Evolutionary conservation across 2,329 filamentous ascomycete genomes (phyloP), one percentile per base, ranked within the genome.

Genomic region (Sclerotinia sclerotiorum): DNA sequence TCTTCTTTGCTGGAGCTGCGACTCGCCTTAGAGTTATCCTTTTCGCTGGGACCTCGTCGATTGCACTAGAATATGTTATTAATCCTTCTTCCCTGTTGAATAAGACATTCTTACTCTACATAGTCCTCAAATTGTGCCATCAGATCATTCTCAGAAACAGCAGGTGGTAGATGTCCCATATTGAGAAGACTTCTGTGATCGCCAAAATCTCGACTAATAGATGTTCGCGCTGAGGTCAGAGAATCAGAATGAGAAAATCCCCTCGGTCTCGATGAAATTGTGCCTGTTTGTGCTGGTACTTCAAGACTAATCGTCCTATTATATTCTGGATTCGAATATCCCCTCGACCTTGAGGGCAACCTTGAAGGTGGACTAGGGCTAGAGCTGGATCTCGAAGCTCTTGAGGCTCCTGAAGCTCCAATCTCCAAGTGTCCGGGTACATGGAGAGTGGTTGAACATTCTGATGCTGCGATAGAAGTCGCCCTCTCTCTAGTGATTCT

Each of bases 121-220:
- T 63, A 67, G 21, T 51, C 46, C 42, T 55, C 56, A 17, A 67
- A 67, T 46, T 67, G 65, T 3, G 32, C 35, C 65, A 67, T 67
- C 10, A 67, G 15, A 2, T 67, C 57, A 39, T 35, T 29, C 27
- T 29, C 39, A 21, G 57, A 27, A 39, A 67, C 49, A 21, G 48
- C 24, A 5, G 35, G 65, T 6, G 57, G 35, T 21, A 49, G 49
- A 21, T 35, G 27, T 4, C 54, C 35, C 1, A 17, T 27, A 17
- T 39, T 42, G 32, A 67, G 39, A 67, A 63, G 49, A 32, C 17
- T 35, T 48, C 42, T 63, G 5, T 63, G 48, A 24, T 67, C 56
- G n/a, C 65, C 46, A 27, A 57, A 67, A 35, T 63, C 57, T 63
- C 62, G 49, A 21, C 48, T 39, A 39, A 35, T 39, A 7, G 65